Evolutionary conservation across 306 rosid genomes (phyloP), one percentile per base, ranked within the genome.

Genomic region (Begonia masoniana): DNA sequence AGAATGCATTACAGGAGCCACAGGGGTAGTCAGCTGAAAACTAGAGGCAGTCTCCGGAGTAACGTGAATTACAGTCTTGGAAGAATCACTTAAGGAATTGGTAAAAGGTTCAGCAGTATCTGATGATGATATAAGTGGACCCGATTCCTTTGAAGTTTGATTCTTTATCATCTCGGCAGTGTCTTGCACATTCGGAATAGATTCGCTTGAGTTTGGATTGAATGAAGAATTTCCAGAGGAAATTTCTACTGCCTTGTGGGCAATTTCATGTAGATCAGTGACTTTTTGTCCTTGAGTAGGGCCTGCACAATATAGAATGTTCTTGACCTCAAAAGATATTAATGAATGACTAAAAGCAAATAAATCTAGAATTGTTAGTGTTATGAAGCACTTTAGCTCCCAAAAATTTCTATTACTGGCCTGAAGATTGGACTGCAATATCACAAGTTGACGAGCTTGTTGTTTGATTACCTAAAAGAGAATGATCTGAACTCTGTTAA

Each of bases 291-390:
- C 39, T 17, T 45, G 50, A 43, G 69, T 79, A 60, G 70, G 24
- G 47, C 83, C 93, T 86, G 87, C 69, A 73, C 51, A 71, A 50
- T 43, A 41, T 69, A 48, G 56, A 70, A 55, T 64, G 47, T 51
- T 36, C 47, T 62, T 36, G 55, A 63, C 41, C 65, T 47, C 53
- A 49, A 52, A 21, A 51, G 52, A 52, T 43, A 45, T 31, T 23
- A 43, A 43, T 26, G 43, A 41, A 52, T 52, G 46, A 23, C 9
- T 42, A 42, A 13, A 52, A 43, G 13, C 43, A 56, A 62, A 49
- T 21, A 43, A 45, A 12, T 12, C 49, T 4, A 45, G 14, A 45
- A 45, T 12, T 10, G 15, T 3, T n/a, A 45, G 15, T 10, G 13
- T n/a, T 10, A 45, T 10, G 13, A n/a, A 2, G 13, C 49, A 45